A percentile compares a stretch with the other conserved stretches of the same genome.
These are phyloP conservation scores for Pseudocercospora fuligena DNA, from an alignment of 2,329 filamentous ascomycete genomes.

Conservation along the genomic window DNA sequence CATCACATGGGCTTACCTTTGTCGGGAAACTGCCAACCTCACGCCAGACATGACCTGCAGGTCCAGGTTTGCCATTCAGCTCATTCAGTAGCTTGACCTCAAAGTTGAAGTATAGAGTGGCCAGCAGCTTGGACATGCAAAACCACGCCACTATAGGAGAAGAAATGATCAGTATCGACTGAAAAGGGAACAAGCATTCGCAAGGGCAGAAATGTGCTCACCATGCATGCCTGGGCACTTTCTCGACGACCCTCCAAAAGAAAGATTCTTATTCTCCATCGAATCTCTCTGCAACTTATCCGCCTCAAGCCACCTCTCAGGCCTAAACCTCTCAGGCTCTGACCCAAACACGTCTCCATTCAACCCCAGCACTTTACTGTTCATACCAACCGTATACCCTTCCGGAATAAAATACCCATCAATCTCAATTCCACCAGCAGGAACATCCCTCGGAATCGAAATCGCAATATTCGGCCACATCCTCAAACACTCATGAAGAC, in stretches of 20 bases:
- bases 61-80: slow-evolving; percentile 15
- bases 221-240: slow-evolving; percentile 18
- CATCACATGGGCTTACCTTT: background rate
- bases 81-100: slow-evolving; percentile 13
- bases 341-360: slow-evolving; percentile 1
- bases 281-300: background rate
- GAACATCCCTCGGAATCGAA: slow-evolving; percentile 34
- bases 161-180: background rate
- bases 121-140: slow-evolving; percentile 16
- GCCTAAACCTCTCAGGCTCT: background rate
- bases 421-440: slow-evolving; percentile 30
- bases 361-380: slow-evolving; percentile 9
- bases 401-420: slow-evolving; percentile 32
- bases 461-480: slow-evolving; percentile 24
- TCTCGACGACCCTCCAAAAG: slow-evolving; percentile 10
- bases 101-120: slow-evolving; percentile 14
- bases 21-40: slow-evolving; percentile 16
- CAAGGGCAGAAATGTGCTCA: background rate
- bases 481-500: slow-evolving; percentile 18
- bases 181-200: background rate
- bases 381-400: slow-evolving; percentile 32
- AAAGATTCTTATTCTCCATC: slow-evolving; percentile 16
- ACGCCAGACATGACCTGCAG: slow-evolving; percentile 11
- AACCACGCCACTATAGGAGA: slow-evolving; percentile 5
- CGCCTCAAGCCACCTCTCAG: slow-evolving; percentile 5